Base-by-base conservation (phyloP, 2,329 filamentous ascomycete species). In the Exophiala viscosa region DNA sequence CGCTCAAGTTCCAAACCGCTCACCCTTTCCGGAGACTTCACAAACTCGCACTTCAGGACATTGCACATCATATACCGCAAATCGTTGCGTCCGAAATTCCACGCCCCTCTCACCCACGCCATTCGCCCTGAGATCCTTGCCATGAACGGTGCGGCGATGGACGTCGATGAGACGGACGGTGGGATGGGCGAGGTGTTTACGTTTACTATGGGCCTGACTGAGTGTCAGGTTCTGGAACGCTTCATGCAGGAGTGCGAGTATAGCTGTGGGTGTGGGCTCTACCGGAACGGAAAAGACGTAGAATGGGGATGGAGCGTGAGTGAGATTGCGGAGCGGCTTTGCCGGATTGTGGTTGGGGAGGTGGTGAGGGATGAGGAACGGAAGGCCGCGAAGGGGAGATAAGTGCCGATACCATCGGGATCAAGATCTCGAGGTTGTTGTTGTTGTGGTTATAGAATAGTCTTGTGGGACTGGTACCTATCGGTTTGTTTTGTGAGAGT, bases 81-180 rank as follows among this genome's bases (percentile, higher is more conserved):
- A 56, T 62, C 62, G 2, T 49, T 57, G 17, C 57, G 55, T 11
- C 54, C 60, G 4, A 55, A 56, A 38, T 62, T 62, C 51, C 60
- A 60, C 43, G 54, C 46, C 3, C 59, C 60, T 10, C 11, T 48
- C 5, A 53, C 34, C 2, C n/a, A 45, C 9, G 38, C 41, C 18
- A 57, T 62, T 14, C 55, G 60, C 9, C 50, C 53, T 9, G 48
- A 52, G 5, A 47, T 62, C 33, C 45, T 41, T 4, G 45, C 42
- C 3, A 42, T 62, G 9, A 14, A 47, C 3, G 45, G 54, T 20
- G 42, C 31, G 87, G 91, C 92, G 68, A 70, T 79, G 45, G 87
- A 91, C 68, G 70, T 92, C 28, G 80, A 86, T 32, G 60, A 62
- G 51, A 53, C 40, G 23, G 42, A 36, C 9, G 31, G 47, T 23